These are phyloP conservation scores for Furcasterigmium furcatum DNA, from an alignment of 2,329 filamentous ascomycete species.

Conservation along the genomic window DNA sequence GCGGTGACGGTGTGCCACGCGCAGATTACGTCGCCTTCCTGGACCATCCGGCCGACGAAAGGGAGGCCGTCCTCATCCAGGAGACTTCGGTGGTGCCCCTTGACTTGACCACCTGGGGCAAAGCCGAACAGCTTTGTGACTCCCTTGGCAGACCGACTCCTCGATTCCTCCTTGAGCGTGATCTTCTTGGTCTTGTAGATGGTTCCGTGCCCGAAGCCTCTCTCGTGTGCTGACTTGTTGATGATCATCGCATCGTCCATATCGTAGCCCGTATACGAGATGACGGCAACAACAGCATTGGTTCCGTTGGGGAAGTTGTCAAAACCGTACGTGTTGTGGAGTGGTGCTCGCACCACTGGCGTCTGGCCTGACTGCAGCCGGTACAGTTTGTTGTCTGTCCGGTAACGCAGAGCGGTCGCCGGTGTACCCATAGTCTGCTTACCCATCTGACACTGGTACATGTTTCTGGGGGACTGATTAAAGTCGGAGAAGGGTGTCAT, in stretches of 20 bases:
- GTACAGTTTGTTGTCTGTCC: slow-evolving; percentile 97
- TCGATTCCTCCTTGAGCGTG: slow-evolving; percentile 75
- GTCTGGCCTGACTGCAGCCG: slow-evolving; percentile 93
- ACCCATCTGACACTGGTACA: slow-evolving; percentile 99
- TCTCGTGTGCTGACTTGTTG: slow-evolving; percentile 94
- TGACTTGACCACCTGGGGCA: slow-evolving; percentile 71
- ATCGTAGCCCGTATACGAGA: slow-evolving; percentile 98
- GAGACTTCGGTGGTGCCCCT: slow-evolving; percentile 64
- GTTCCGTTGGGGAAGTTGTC: slow-evolving; percentile 98
- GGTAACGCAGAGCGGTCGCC: slow-evolving; percentile 76
- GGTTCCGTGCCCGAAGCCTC: slow-evolving; percentile 91
- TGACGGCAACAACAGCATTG: slow-evolving; percentile 94
- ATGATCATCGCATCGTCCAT: slow-evolving; percentile 99
- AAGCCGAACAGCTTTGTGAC: slow-evolving; percentile 88
- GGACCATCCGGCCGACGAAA: slow-evolving; percentile 71
- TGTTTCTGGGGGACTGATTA: slow-evolving; percentile 97
- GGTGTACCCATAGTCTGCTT: slow-evolving; percentile 99
- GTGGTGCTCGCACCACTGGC: slow-evolving; percentile 83
- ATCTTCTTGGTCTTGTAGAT: slow-evolving; percentile 98
- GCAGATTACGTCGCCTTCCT: slow-evolving; percentile 79
- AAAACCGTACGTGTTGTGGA: slow-evolving; percentile 94
- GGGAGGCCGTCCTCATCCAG: slow-evolving; percentile 89
- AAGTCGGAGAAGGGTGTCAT: slow-evolving; percentile 99
- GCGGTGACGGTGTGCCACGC: slow-evolving; percentile 86
- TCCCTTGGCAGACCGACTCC: slow-evolving; percentile 62